Evolutionary conservation across 306 rosid genomes (phyloP).

Genomic region (Trifolium subterraneum): DNA sequence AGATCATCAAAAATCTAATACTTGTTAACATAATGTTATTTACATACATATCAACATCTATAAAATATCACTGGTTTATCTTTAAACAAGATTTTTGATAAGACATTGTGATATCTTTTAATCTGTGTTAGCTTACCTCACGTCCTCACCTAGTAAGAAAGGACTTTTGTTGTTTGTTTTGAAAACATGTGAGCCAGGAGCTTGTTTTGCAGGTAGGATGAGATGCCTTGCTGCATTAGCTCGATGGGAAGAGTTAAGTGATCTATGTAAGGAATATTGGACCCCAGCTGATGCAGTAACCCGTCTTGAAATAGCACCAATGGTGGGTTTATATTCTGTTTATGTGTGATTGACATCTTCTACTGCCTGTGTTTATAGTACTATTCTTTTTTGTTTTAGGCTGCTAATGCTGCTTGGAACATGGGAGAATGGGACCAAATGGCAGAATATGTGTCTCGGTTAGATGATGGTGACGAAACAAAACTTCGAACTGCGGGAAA

Average conservation of each 20-base stretch:
- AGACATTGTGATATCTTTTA: conserved; percentile 1
- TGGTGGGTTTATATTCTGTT: conserved; percentile 62
- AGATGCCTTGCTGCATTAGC: conserved; percentile 99
- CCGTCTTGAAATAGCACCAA: conserved; percentile 97
- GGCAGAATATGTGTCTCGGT: conserved; percentile 91
- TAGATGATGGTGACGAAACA: conserved; percentile 99
- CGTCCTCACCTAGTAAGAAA: neutral
- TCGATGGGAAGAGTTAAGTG: conserved; percentile 95
- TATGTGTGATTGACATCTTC: conserved; percentile 28
- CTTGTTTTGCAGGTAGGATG: conserved; percentile 80
- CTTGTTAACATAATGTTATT: neutral
- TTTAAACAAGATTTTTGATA: neutral
- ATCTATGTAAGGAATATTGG: conserved; percentile 90
- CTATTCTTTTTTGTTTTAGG: conserved; percentile 58
- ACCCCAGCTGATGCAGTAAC: conserved; percentile 97
- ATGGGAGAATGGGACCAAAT: conserved; percentile 99
- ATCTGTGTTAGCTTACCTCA: neutral
- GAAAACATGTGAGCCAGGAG: conserved; percentile 38
- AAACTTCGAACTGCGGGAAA: conserved; percentile 84
- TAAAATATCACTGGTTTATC: neutral
- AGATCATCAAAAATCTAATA: no score
- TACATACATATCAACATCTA: neutral
- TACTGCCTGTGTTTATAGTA: conserved; percentile 26
- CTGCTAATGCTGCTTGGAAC: conserved; percentile 97
- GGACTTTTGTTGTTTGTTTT: conserved; percentile 24